Conservation (phyloP, 805 yeast species). For the Lipomyces yamanashiensis region DNA sequence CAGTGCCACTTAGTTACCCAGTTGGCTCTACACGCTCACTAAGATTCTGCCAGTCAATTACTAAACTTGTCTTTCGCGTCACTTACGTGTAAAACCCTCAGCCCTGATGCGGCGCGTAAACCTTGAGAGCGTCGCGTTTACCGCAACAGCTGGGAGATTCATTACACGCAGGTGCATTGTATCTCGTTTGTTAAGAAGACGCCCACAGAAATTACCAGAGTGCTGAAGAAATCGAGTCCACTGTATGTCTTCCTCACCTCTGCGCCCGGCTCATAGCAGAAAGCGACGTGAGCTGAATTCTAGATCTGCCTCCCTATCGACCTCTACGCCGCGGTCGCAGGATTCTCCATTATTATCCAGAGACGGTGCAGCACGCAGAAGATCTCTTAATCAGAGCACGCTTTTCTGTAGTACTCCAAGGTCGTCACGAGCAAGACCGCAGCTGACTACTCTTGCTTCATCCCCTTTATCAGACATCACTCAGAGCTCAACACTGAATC, state of each 20-base stretch:
- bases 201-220: no score
- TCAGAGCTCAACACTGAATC: conserved; percentile 9
- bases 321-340: not conserved
- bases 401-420: not conserved
- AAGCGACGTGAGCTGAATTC: not conserved
- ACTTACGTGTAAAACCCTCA: conserved; percentile 8
- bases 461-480: conserved; percentile 19
- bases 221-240: not conserved
- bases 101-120: conserved; percentile 9
- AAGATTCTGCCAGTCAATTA: not conserved
- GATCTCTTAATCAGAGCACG: conserved; percentile 2
- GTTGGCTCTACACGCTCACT: not conserved
- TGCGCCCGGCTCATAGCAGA: not conserved
- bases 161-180: not conserved
- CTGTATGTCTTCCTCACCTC: not conserved
- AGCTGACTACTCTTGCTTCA: not conserved
- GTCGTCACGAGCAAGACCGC: not conserved
- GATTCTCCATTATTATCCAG: not conserved
- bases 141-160: not conserved
- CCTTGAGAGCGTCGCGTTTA: not conserved
- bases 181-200: no score
- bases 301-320: not conserved
- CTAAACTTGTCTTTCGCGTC: conserved; percentile 1
- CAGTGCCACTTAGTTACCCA: not conserved
- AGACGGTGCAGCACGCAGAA: not conserved